Evolutionary conservation across 345 rosid species (phyloP), one percentile per base, ranked within the genome.

Genomic region (Bruguiera parviflora): DNA sequence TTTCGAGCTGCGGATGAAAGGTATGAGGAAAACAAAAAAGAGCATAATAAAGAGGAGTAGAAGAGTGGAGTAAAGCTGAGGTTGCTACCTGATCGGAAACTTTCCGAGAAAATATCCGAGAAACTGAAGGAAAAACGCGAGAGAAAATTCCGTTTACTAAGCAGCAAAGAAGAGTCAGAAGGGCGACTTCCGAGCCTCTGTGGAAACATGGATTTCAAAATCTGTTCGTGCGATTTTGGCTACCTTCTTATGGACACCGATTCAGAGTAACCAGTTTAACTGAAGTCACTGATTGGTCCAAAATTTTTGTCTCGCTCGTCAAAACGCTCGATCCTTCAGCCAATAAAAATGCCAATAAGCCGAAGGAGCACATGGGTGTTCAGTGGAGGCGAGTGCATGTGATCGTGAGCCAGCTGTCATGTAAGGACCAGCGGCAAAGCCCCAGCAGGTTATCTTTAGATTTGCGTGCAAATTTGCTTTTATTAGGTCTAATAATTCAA

Each of bases 81-180:
- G 49, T 0, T 2, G 9, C 43, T 67, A 77, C 82, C 73, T 78
- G 85, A 82, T 78, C 73, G 74, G 56, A 18, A 53, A 69, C 31
- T 83, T 80, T 73, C 83, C 78, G 69, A 3, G 81, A 80, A 83
- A 76, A 71, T 65, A 62, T 71, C 70, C 66, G 71, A 73, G 85
- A 82, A 80, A 82, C 57, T 66, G 70, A 63, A 77, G 73, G 77
- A 70, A 61, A 61, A 79, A 28, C 43, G 69, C 61, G 49, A 64
- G 53, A 64, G 57, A 47, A 43, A 11, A 2, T 35, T 53, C 8
- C 2, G 69, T 6, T 56, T 39, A 20, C 25, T 25, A 37, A 39
- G 49, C 39, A 28, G 39, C 25, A 33, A 64, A 57, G 29, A 53
- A 52, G 49, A 3, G 49, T 43, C 18, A 13, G 49, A 11, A 13